Evolutionary conservation across 2,329 filamentous ascomycete species (phyloP).

Genomic region (Fusarium sp.): DNA sequence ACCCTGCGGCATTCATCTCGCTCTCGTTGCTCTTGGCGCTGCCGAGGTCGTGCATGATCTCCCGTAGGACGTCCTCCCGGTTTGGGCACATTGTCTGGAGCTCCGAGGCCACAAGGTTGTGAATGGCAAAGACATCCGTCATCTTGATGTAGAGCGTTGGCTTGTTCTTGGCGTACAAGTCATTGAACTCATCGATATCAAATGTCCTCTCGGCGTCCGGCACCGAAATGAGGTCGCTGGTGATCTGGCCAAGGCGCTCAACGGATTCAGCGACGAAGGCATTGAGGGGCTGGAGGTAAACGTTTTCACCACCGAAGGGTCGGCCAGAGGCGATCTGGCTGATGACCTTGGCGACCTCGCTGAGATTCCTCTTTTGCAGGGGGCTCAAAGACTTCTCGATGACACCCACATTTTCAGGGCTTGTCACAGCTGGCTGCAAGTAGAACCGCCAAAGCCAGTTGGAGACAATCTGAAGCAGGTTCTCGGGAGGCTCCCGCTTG

Average conservation of each 20-base stretch:
- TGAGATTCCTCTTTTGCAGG: constrained; percentile 92
- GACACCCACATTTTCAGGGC: constrained; percentile 93
- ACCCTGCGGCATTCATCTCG: constrained; percentile 89
- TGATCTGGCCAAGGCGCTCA: constrained; percentile 82
- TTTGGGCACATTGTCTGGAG: constrained; percentile 82
- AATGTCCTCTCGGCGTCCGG: constrained; percentile 92
- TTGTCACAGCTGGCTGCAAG: constrained; percentile 88
- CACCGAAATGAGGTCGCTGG: constrained; percentile 84
- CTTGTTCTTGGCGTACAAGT: constrained; percentile 95
- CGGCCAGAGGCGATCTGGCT: constrained; percentile 90
- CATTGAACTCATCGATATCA: constrained; percentile 99
- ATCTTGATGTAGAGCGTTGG: constrained; percentile 99
- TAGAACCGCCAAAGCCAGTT: constrained; percentile 97
- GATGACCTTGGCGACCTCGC: constrained; percentile 92
- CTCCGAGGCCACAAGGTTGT: constrained; percentile 87
- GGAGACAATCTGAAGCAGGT: constrained; percentile 86
- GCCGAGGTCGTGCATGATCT: constrained; percentile 93
- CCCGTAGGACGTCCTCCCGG: constrained; percentile 89
- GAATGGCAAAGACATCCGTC: constrained; percentile 96
- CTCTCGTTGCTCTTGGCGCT: constrained; percentile 97
- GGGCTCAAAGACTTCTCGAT: constrained; percentile 91
- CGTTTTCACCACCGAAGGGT: constrained; percentile 93
- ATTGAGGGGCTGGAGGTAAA: constrained; percentile 96
- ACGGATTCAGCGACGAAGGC: constrained; percentile 90
- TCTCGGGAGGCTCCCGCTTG: constrained; percentile 82